Base-by-base conservation (phyloP, 2,329 filamentous ascomycete genomes). In the Zasmidium citrigriseum region DNA sequence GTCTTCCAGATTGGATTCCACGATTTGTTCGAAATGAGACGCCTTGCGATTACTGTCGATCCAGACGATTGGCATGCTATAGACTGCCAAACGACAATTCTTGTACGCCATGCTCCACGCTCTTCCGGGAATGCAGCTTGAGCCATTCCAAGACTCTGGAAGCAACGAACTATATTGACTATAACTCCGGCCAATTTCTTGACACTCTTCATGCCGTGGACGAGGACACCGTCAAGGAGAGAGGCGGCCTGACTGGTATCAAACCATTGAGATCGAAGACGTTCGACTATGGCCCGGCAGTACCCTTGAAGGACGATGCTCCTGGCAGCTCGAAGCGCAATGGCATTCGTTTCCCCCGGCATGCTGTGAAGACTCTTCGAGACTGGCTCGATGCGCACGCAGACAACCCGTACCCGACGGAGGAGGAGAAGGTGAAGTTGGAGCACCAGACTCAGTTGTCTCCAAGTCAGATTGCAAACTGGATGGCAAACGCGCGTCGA, bases 401-500 rank as follows among this genome's bases (percentile, higher is more conserved):
- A 68, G 83, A 89, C 53, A 90, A 96, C 67, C 93, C 92, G 0
- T 97, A 96, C 71, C 92, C 93, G 4, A 93, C 86, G 29, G 91
- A 96, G 46, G 87, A 91, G 58, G 90, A 96, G 71, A 96, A 93
- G 70, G 89, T 92, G 64, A 83, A 86, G 61, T 80, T 97, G 23
- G 89, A 91, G 73, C 82, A 84, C 48, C 84, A 89, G 67, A 96
- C 92, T 0, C 91, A 91, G 7, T 80, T 97, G 44, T 92, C 86
- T 72, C 86, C 90, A 68, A 89, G 83, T 14, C 93, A 97, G 70
- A 93, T 96, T 67, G 88, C 88, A 11, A 96, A 96, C 72, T 96
- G 92, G 92, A 85, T 96, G 48, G 92, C 92, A 59, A 96, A 96
- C 74, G 91, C 91, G 57, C 86, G 92, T 46, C 86, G 92, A 57